Evolutionary conservation across 164 flowering plant genomes (phyloP).

Genomic region (Liriodendron chinense): DNA sequence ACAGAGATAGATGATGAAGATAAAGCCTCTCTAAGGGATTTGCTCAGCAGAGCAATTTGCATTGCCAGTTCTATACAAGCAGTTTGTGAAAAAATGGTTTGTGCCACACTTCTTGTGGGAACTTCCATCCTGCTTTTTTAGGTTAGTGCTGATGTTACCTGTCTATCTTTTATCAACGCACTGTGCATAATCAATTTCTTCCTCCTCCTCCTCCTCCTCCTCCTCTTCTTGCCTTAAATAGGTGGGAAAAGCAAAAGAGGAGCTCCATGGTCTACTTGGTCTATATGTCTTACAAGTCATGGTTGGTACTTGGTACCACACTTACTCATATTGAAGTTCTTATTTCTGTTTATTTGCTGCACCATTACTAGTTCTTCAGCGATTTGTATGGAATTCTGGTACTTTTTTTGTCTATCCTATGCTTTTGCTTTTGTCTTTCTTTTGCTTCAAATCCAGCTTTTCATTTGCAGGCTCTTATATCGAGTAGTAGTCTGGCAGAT

Average conservation of each 20-base stretch:
- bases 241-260: constrained; percentile 49
- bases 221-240: constrained; percentile 23
- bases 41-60: constrained; percentile 46
- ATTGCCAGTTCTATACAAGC: constrained; percentile 58
- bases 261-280: constrained; percentile 68
- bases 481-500: constrained; percentile 29
- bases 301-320: constrained; percentile 44
- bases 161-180: constrained; percentile 1
- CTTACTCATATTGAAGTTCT: constrained; percentile 3
- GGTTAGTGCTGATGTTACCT: constrained; percentile 5
- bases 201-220: too few species aligned
- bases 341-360: background rate
- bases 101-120: constrained; percentile 21
- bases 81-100: constrained; percentile 57
- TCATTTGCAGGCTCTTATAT: constrained; percentile 55
- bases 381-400: background rate
- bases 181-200: background rate
- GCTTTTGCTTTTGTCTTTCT: background rate
- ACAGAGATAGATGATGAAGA: constrained; percentile 38
- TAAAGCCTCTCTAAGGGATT: constrained; percentile 22
- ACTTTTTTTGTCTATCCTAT: background rate
- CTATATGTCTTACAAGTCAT: constrained; percentile 62
- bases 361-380: background rate
- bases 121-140: constrained; percentile 3
- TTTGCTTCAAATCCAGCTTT: background rate